A percentile compares a stretch with the other conserved stretches of the same genome.
These are phyloP conservation scores for Colletotrichum costaricense DNA, from an alignment of 2,329 filamentous ascomycete genomes.

Conservation along the genomic window DNA sequence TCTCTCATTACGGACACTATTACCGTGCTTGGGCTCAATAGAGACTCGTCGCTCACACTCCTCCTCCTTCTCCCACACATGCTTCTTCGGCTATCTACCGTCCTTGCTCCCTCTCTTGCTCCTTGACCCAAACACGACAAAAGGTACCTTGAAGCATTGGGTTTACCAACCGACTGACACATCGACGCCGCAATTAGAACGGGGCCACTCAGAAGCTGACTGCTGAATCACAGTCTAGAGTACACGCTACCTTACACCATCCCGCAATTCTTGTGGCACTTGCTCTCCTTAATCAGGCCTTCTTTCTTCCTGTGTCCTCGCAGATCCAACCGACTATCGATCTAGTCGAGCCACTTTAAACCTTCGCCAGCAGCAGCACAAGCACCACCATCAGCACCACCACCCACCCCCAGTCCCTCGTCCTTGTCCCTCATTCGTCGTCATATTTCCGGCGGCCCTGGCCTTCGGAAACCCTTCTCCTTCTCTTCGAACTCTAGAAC, in stretches of 20 bases:
- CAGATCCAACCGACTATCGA: slow-evolving; percentile 34
- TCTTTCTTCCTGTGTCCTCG: slow-evolving; percentile 12
- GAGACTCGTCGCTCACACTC: neutral
- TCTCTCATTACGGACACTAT: neutral
- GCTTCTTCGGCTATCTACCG: neutral
- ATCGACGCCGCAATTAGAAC: neutral
- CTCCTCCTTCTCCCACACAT: neutral
- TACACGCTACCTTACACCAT: slow-evolving; percentile 1
- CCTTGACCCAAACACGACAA: neutral
- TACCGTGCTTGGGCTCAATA: neutral
- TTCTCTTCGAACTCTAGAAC: slow-evolving; percentile 36
- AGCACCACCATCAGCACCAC: neutral
- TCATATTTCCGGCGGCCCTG: slow-evolving; percentile 32
- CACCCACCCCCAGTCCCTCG: slow-evolving; percentile 3
- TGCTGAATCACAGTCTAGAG: neutral
- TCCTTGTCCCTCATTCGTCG: slow-evolving; percentile 32
- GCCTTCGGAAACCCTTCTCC: slow-evolving; percentile 31
- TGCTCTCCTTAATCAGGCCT: neutral
- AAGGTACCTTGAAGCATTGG: neutral
- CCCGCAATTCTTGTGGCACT: slow-evolving; percentile 5
- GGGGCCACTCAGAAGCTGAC: neutral
- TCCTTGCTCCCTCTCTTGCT: neutral
- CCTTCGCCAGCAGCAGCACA: slow-evolving; percentile 27
- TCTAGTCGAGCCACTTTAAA: slow-evolving; percentile 34
- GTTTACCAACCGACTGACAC: neutral